These are phyloP conservation scores for Kalmanozyma brasiliensis DNA, from an alignment of 1,284 basidiomycete genomes.

Conservation along the genomic window DNA sequence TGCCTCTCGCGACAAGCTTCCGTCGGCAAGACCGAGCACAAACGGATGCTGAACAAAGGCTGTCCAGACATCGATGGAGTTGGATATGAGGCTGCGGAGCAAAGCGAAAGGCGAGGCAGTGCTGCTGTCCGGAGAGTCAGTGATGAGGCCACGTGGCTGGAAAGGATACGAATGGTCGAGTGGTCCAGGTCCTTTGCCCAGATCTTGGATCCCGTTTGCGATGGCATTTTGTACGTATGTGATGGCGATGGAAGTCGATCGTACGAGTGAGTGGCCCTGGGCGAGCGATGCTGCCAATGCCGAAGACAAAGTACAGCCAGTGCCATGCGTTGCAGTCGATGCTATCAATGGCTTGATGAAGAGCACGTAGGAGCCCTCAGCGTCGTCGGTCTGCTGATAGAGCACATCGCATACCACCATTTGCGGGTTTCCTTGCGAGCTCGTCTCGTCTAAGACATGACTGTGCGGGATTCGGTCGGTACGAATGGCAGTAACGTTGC, in stretches of 20 bases:
- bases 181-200: constrained; percentile 85
- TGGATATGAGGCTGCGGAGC: constrained; percentile 51
- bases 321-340: constrained; percentile 77
- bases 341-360: constrained; percentile 54
- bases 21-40: constrained; percentile 78
- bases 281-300: constrained; percentile 80
- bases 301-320: constrained; percentile 89
- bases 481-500: constrained; percentile 34
- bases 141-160: constrained; percentile 55
- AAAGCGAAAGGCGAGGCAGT: constrained; percentile 44
- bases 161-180: constrained; percentile 84
- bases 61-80: constrained; percentile 60
- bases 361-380: constrained; percentile 62
- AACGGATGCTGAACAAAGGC: constrained; percentile 78
- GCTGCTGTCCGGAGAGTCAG: constrained; percentile 20
- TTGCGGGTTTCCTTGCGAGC: not conserved
- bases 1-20: constrained; percentile 75
- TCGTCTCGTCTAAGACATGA: constrained; percentile 17
- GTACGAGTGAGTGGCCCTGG: constrained; percentile 73
- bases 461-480: constrained; percentile 42
- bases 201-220: constrained; percentile 73
- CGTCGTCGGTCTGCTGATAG: constrained; percentile 68
- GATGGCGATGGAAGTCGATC: constrained; percentile 75
- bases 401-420: constrained; percentile 80
- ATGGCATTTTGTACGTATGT: constrained; percentile 83